phyloP scores from a whole-genome alignment of 2,329 filamentous ascomycete species.

The Ambrosiella beaveri region DNA sequence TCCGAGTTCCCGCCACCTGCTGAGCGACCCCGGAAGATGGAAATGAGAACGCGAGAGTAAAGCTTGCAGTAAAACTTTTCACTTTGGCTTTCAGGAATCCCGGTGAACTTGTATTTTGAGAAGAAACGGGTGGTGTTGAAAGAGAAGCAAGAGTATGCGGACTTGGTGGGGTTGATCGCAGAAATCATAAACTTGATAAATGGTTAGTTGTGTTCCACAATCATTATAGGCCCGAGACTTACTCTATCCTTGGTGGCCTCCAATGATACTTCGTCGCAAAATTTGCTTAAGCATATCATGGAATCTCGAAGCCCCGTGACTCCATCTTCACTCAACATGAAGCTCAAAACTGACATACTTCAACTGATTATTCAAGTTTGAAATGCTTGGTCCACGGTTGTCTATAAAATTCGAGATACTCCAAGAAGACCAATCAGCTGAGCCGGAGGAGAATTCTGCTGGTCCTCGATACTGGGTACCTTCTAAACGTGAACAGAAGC shows the following conservation, averaged over 20 bases:
- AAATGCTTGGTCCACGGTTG: too few species aligned
- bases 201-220: slow-evolving; percentile 16
- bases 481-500: background rate
- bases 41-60: slow-evolving; percentile 39
- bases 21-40: slow-evolving; percentile 53
- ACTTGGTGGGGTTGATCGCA: slow-evolving; percentile 63
- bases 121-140: slow-evolving; percentile 55
- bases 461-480: background rate
- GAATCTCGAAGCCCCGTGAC: slow-evolving; percentile 54
- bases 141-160: slow-evolving; percentile 57
- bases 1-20: slow-evolving; percentile 43
- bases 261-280: slow-evolving; percentile 61
- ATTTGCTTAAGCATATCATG: slow-evolving; percentile 58
- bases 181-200: slow-evolving; percentile 48
- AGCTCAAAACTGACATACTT: slow-evolving; percentile 46
- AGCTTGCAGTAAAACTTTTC: slow-evolving; percentile 55
- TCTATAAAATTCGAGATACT: background rate
- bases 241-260: slow-evolving; percentile 55
- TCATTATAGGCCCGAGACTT: slow-evolving; percentile 14
- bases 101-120: slow-evolving; percentile 50
- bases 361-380: too few species aligned
- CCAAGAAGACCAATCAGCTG: background rate
- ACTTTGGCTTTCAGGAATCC: slow-evolving; percentile 30
- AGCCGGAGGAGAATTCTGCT: background rate
- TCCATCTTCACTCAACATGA: slow-evolving; percentile 57